Evolutionary conservation across 2,329 filamentous ascomycete genomes (phyloP).

Genomic region (Hypomyces perniciosus): DNA sequence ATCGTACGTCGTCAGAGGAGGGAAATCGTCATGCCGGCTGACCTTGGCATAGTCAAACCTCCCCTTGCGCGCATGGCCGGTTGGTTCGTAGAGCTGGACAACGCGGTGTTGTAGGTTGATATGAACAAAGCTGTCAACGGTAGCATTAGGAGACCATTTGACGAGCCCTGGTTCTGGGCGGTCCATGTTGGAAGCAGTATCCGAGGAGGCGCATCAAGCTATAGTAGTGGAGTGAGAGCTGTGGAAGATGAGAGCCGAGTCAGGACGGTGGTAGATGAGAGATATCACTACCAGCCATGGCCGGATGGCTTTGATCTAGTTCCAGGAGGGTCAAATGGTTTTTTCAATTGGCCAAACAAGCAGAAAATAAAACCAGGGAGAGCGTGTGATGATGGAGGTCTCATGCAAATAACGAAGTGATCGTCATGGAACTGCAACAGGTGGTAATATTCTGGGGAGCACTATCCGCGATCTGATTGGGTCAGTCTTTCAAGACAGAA

Average conservation of each 20-base stretch:
- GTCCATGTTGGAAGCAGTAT: slow-evolving; percentile 38
- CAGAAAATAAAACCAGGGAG: too few relatives aligned
- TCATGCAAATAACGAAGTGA: background rate
- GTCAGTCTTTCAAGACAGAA: background rate
- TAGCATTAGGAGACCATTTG: slow-evolving; percentile 58
- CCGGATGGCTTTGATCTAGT: background rate
- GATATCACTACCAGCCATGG: background rate
- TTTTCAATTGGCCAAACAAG: too few relatives aligned
- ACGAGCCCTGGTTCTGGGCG: slow-evolving; percentile 57
- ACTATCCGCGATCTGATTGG: slow-evolving; percentile 6
- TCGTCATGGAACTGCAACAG: background rate
- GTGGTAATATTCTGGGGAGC: background rate
- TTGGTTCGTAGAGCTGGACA: slow-evolving; percentile 58
- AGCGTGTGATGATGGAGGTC: background rate
- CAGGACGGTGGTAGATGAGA: background rate
- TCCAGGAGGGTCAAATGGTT: too few relatives aligned
- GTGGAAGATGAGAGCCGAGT: background rate
- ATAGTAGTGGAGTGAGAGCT: too few relatives aligned
- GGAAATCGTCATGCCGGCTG: slow-evolving; percentile 57
- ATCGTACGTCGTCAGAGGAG: slow-evolving; percentile 59
- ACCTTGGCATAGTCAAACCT: slow-evolving; percentile 53
- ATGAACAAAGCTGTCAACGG: slow-evolving; percentile 56
- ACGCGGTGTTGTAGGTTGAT: slow-evolving; percentile 59
- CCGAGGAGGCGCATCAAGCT: background rate
- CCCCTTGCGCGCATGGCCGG: slow-evolving; percentile 50